These are phyloP conservation scores for Euphorbia corollata DNA, from an alignment of 441 rosid species.

Conservation along the genomic window DNA sequence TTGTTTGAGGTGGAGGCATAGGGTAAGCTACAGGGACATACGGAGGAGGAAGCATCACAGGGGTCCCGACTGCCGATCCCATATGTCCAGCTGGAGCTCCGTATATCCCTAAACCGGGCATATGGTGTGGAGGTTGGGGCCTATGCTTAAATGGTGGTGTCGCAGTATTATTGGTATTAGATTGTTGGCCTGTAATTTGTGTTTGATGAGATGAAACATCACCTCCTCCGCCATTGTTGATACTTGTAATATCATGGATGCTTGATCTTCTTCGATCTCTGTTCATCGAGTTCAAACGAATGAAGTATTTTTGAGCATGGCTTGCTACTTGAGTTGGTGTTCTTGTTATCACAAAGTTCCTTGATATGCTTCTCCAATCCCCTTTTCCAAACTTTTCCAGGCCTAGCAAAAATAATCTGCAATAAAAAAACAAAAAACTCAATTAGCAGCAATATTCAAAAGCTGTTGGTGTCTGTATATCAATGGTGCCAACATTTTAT, in stretches of 20 bases:
- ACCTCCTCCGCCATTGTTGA: slow-evolving; percentile 47
- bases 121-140: slow-evolving; percentile 34
- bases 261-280: slow-evolving; percentile 92
- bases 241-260: slow-evolving; percentile 87
- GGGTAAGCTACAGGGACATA: slow-evolving; percentile 61
- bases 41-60: slow-evolving; percentile 74
- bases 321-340: slow-evolving; percentile 97
- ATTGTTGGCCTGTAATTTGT: slow-evolving; percentile 78
- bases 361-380: slow-evolving; percentile 95
- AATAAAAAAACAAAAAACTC: background rate
- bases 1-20: slow-evolving; percentile 45
- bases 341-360: slow-evolving; percentile 86
- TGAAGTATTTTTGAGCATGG: slow-evolving; percentile 91
- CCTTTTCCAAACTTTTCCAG: slow-evolving; percentile 95
- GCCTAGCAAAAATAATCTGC: slow-evolving; percentile 83
- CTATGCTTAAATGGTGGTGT: slow-evolving; percentile 34
- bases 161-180: slow-evolving; percentile 29
- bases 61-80: slow-evolving; percentile 77
- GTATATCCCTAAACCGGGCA: slow-evolving; percentile 58
- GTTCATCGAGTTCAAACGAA: slow-evolving; percentile 77
- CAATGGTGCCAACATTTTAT: too few species aligned
- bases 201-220: slow-evolving; percentile 47
- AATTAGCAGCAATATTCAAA: too few species aligned
- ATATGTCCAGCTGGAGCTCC: slow-evolving; percentile 54
- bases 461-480: too few species aligned